phyloP scores from a whole-genome alignment of 1,139 yeast species.

The Hemisphaericaspora xylofermentans region DNA sequence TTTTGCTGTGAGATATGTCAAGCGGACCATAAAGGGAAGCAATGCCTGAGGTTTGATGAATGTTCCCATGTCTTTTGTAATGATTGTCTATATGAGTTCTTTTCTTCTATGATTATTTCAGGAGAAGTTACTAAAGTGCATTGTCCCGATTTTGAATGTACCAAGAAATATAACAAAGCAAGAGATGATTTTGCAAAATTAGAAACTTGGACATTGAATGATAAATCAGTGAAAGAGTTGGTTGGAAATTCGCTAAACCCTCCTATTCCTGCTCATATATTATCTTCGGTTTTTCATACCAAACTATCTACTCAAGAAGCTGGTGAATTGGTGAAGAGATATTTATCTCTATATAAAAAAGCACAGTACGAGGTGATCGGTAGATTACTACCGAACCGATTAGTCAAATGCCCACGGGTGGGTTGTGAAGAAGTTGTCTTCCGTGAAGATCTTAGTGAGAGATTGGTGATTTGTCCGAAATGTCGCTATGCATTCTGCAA shows the following conservation, averaged over 20 bases:
- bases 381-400: conserved; percentile 47
- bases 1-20: conserved; percentile 64
- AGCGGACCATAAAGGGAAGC: conserved; percentile 46
- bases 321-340: conserved; percentile 35
- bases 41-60: conserved; percentile 39
- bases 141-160: conserved; percentile 58
- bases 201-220: conserved; percentile 19
- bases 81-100: conserved; percentile 49
- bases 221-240: conserved; percentile 26
- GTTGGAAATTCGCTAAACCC: conserved; percentile 35
- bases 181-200: conserved; percentile 23
- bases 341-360: conserved; percentile 33
- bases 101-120: conserved; percentile 40
- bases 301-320: conserved; percentile 12
- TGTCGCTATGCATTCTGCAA: conserved; percentile 63
- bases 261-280: conserved; percentile 30
- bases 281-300: conserved; percentile 28
- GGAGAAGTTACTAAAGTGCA: conserved; percentile 57
- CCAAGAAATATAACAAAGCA: conserved; percentile 21
- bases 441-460: conserved; percentile 48
- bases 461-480: conserved; percentile 51
- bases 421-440: conserved; percentile 46
- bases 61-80: conserved; percentile 59
- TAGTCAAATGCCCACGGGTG: conserved; percentile 52
- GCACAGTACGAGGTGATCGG: conserved; percentile 44